Percentiles rank a stretch among this genome's conserved stretches.
Conservation (phyloP, 2,329 filamentous ascomycete genomes). For the Colletotrichum costaricense region DNA sequence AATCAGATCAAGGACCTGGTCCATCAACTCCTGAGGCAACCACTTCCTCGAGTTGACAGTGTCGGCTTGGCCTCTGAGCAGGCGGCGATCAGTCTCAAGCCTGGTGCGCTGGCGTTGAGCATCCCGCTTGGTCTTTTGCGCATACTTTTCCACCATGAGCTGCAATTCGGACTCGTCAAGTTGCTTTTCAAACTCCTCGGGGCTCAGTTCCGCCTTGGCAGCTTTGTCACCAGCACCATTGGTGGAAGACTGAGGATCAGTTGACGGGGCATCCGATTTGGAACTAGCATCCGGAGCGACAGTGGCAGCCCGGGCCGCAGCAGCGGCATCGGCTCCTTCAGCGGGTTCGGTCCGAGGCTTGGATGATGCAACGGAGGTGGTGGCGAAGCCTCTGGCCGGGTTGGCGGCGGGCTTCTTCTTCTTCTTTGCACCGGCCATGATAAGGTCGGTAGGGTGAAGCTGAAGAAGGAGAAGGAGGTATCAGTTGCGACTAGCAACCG, state of each 20-base stretch:
- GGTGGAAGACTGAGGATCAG: conserved; percentile 38
- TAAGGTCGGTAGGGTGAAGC: neutral
- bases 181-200: conserved; percentile 90
- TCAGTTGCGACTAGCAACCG: neutral
- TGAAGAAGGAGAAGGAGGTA: neutral
- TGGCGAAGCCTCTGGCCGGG: conserved; percentile 92
- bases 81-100: conserved; percentile 85
- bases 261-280: conserved; percentile 43
- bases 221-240: conserved; percentile 39
- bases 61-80: conserved; percentile 84
- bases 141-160: conserved; percentile 85
- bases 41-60: conserved; percentile 79
- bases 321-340: conserved; percentile 44
- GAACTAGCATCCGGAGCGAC: conserved; percentile 3
- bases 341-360: conserved; percentile 75
- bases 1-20: conserved; percentile 80
- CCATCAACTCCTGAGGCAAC: conserved; percentile 83
- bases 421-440: conserved; percentile 81
- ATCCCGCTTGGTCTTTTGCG: conserved; percentile 82
- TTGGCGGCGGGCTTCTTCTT: conserved; percentile 93
- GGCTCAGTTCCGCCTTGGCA: conserved; percentile 67
- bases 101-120: conserved; percentile 79
- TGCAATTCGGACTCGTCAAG: conserved; percentile 93
- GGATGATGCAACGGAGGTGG: conserved; percentile 84
- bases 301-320: conserved; percentile 4